Conservation (phyloP, 495 filamentous ascomycete genomes). For the Cetradonia linearis region DNA sequence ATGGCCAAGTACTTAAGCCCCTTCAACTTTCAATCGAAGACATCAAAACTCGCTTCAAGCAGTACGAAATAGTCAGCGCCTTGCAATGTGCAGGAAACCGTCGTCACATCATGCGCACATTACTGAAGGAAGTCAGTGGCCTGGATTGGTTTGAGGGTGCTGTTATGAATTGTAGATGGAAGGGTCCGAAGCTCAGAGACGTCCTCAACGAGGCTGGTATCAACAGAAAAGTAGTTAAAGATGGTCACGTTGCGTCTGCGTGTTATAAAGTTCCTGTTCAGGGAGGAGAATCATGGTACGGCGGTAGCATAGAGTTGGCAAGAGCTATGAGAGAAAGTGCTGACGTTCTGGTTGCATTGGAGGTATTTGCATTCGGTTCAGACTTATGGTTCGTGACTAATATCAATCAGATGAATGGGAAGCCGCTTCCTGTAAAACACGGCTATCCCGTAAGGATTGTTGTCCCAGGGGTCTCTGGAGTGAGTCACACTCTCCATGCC, state of each 20-base stretch:
- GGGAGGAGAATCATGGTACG: constrained; percentile 47
- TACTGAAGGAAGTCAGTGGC: constrained; percentile 49
- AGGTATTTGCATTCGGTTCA: constrained; percentile 28
- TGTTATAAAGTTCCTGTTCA: constrained; percentile 41
- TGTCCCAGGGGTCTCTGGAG: constrained; percentile 51
- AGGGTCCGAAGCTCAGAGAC: constrained; percentile 45
- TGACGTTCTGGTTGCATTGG: constrained; percentile 45
- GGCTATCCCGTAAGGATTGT: constrained; percentile 51
- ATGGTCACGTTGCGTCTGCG: constrained; percentile 44
- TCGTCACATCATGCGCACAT: constrained; percentile 53
- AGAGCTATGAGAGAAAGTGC: constrained; percentile 38
- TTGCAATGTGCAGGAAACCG: constrained; percentile 57
- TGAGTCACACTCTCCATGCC: neutral
- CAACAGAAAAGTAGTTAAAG: constrained; percentile 12
- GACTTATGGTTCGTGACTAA: neutral
- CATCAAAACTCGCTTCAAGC: constrained; percentile 37
- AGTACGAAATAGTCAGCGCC: constrained; percentile 45
- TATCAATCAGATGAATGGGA: constrained; percentile 43
- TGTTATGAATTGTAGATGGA: constrained; percentile 54
- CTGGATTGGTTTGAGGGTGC: constrained; percentile 56
- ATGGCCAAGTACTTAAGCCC: constrained; percentile 30
- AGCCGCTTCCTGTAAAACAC: constrained; percentile 45
- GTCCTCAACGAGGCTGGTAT: constrained; percentile 39
- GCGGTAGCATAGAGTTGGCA: constrained; percentile 40
- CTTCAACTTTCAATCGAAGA: constrained; percentile 31